phyloP scores from a whole-genome alignment of 2,329 filamentous ascomycete genomes.

The Fusarium coffeatum region DNA sequence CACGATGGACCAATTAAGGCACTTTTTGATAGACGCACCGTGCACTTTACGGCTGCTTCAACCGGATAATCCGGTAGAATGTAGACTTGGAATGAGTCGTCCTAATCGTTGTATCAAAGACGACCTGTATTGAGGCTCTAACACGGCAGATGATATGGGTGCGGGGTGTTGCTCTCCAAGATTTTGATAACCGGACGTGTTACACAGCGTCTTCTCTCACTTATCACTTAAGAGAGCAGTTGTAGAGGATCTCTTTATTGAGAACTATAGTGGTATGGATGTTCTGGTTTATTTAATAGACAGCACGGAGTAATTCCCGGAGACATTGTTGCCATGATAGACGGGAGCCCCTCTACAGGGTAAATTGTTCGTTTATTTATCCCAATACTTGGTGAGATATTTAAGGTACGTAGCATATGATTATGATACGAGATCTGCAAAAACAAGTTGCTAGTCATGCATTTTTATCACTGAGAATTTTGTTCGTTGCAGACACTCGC shows the following conservation, averaged over 20 bases:
- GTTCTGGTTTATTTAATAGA: slow-evolving; percentile 34
- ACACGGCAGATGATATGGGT: not conserved
- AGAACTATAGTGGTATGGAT: slow-evolving; percentile 10
- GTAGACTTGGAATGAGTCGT: not conserved
- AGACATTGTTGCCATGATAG: slow-evolving; percentile 39
- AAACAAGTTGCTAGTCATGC: not conserved
- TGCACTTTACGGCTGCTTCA: not conserved
- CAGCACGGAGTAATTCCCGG: slow-evolving; percentile 47
- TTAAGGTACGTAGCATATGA: not conserved
- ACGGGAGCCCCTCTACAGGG: slow-evolving; percentile 33
- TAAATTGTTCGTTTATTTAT: slow-evolving; percentile 29
- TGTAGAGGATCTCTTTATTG: not conserved
- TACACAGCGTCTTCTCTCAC: slow-evolving; percentile 5
- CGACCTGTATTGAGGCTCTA: slow-evolving; percentile 12
- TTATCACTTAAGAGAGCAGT: slow-evolving; percentile 1
- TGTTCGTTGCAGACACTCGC: not conserved
- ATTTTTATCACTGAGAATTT: not conserved
- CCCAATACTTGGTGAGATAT: slow-evolving; percentile 3
- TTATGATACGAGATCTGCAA: slow-evolving; percentile 7
- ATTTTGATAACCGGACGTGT: not conserved
- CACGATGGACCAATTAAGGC: slow-evolving; percentile 16
- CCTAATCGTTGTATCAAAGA: not conserved
- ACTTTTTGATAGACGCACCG: not conserved
- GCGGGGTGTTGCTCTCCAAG: slow-evolving; percentile 13
- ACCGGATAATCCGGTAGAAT: not conserved